These are phyloP conservation scores for Hypoxylon sp. DNA, from an alignment of 2,329 filamentous ascomycete genomes.

Conservation along the genomic window DNA sequence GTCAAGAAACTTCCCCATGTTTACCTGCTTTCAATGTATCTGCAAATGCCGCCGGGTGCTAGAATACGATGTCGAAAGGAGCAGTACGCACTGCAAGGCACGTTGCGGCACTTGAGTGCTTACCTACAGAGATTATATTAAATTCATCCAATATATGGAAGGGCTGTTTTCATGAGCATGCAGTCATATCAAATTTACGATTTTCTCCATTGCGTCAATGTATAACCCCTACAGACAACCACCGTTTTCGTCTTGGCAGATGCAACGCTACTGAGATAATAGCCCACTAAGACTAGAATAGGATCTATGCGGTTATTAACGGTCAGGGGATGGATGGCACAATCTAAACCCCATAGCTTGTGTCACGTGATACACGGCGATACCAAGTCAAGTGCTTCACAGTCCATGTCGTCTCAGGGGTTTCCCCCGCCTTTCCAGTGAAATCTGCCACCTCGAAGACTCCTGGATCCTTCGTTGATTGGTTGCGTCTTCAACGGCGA, in stretches of 20 bases:
- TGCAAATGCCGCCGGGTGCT: slow-evolving; percentile 22
- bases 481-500: slow-evolving; percentile 19
- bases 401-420: slow-evolving; percentile 32
- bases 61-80: slow-evolving; percentile 2
- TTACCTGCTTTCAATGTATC: slow-evolving; percentile 7
- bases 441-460: slow-evolving; percentile 11
- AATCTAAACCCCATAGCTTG: neutral
- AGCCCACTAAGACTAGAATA: slow-evolving; percentile 22
- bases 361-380: slow-evolving; percentile 22
- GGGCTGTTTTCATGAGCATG: neutral
- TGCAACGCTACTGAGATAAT: slow-evolving; percentile 12
- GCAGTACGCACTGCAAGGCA: slow-evolving; percentile 37
- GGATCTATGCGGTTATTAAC: slow-evolving; percentile 31
- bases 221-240: slow-evolving; percentile 3
- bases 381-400: slow-evolving; percentile 22
- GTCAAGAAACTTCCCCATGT: slow-evolving; percentile 21
- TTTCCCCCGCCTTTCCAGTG: slow-evolving; percentile 32
- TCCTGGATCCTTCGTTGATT: slow-evolving; percentile 25
- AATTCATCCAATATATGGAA: neutral
- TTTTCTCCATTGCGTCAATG: slow-evolving; percentile 1
- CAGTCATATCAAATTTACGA: neutral
- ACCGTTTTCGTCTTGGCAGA: slow-evolving; percentile 10
- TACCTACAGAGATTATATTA: neutral
- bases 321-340: slow-evolving; percentile 16
- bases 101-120: neutral